Base-by-base conservation (phyloP, 2,329 filamentous ascomycete species). In the Trichoderma arundinaceum region DNA sequence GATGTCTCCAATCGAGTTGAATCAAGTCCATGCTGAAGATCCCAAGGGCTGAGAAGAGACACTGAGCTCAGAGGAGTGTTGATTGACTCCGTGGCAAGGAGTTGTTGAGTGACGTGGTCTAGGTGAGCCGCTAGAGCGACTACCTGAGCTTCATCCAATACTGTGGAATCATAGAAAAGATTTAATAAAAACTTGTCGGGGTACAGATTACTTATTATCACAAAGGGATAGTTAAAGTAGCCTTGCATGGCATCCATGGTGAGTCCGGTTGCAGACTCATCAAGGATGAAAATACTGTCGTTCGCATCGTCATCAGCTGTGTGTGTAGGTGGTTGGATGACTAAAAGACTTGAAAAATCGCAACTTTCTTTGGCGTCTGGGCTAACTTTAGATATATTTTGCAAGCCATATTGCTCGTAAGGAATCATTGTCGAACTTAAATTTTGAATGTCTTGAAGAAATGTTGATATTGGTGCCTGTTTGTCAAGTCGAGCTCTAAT, bases 321-420 rank as follows among this genome's bases (percentile, higher is more conserved):
- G 15, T 49, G 41, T 49, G 39, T 17, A 6, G 53, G 46, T 6
- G 67, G 67, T 28, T 68, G 67, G 8, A 68, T 49, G 17, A 72
- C 69, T 5, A 73, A 56, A 3, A 71, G 44, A 46, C 65, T 71
- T 28, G 60, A 66, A 44, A 72, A 71, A 1, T 70, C 67, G 38
- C 69, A 69, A 10, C 54, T 68, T 7, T 63, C 62, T 28, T 63
- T 64, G 4, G 67, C 64, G 9, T 54, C 62, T 7, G 60, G 28
- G 48, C 60, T 69, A 8, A 70, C 17, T 41, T 67, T 68, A 15
- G 59, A 49, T 15, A 73, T 71, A 41, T 69, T 67, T 10, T 71
- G 71, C 5, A 73, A 62, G 8, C 72, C 72, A 10, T 51, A 67
- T n/a, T 71, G 69, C 33, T 72, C 68, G 38, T 66, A 67, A 0